Conservation (phyloP, 1,139 yeast genomes). For the Candida freyschussii region DNA sequence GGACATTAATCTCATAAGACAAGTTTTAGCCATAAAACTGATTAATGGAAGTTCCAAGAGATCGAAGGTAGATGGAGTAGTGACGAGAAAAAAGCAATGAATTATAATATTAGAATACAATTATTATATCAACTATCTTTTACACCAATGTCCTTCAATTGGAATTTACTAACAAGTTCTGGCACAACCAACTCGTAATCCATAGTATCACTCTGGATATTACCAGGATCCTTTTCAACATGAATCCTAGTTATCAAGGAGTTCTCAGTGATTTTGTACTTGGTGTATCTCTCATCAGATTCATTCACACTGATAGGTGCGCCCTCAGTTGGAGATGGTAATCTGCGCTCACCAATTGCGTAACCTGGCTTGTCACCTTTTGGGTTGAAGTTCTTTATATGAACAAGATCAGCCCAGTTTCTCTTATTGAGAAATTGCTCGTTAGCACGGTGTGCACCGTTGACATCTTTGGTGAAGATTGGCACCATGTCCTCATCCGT, state of each 20-base stretch:
- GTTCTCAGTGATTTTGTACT: constrained; percentile 50
- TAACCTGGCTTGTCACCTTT: constrained; percentile 19
- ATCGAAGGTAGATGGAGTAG: no score
- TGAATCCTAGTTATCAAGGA: constrained; percentile 67
- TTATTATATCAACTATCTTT: no score
- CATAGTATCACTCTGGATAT: constrained; percentile 49
- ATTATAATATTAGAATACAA: no score
- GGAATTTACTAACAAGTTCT: constrained; percentile 31
- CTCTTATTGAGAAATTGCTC: constrained; percentile 68
- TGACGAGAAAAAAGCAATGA: no score
- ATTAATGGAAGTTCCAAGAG: no score
- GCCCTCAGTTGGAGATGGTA: constrained; percentile 28
- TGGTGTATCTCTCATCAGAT: constrained; percentile 24
- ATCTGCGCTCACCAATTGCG: constrained; percentile 26
- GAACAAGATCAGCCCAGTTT: constrained; percentile 62
- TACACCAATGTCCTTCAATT: constrained; percentile 21
- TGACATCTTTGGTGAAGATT: constrained; percentile 57
- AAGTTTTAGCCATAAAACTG: no score
- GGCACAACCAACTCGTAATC: constrained; percentile 74
- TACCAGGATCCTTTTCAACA: constrained; percentile 59
- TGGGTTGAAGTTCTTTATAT: constrained; percentile 33
- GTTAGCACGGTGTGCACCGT: constrained; percentile 51
- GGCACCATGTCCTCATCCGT: constrained; percentile 82
- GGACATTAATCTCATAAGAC: no score
- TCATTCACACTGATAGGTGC: constrained; percentile 8